Conservation (phyloP, 805 yeast species). For the Yarrowia phangngaensis region DNA sequence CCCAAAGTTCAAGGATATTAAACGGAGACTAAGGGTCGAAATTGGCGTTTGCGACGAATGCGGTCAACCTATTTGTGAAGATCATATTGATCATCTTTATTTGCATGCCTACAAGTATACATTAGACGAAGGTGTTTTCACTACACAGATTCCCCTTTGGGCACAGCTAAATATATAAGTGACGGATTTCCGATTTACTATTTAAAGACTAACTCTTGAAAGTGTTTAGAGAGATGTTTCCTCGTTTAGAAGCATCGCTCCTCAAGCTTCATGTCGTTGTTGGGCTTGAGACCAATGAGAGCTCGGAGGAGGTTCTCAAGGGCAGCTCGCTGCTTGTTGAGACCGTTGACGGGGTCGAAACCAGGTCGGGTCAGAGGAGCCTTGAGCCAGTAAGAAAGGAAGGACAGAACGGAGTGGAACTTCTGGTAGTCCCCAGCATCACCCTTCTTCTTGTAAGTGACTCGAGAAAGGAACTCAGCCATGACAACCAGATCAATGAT, state of each 20-base stretch:
- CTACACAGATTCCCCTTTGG: neutral
- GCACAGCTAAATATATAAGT: neutral
- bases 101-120: conserved; percentile 16
- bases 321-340: conserved; percentile 91
- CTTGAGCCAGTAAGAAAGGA: conserved; percentile 91
- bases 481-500: conserved; percentile 87
- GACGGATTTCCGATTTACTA: conserved; percentile 23
- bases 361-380: conserved; percentile 94
- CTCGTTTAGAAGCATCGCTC: conserved; percentile 56
- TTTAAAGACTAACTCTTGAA: too few relatives aligned
- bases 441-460: conserved; percentile 62
- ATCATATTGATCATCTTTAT: neutral
- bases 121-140: conserved; percentile 4
- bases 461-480: conserved; percentile 86
- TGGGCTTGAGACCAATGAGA: conserved; percentile 83
- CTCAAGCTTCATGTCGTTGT: conserved; percentile 89
- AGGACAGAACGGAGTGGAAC: conserved; percentile 80
- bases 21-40: neutral
- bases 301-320: conserved; percentile 86
- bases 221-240: too few relatives aligned
- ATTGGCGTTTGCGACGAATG: neutral
- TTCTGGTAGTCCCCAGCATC: conserved; percentile 50
- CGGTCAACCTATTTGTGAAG: neutral
- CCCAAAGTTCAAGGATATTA: conserved; percentile 31
- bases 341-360: conserved; percentile 82